Base-by-base conservation (phyloP, 1,284 basidiomycete species). In the Microbotryum intermedium region DNA sequence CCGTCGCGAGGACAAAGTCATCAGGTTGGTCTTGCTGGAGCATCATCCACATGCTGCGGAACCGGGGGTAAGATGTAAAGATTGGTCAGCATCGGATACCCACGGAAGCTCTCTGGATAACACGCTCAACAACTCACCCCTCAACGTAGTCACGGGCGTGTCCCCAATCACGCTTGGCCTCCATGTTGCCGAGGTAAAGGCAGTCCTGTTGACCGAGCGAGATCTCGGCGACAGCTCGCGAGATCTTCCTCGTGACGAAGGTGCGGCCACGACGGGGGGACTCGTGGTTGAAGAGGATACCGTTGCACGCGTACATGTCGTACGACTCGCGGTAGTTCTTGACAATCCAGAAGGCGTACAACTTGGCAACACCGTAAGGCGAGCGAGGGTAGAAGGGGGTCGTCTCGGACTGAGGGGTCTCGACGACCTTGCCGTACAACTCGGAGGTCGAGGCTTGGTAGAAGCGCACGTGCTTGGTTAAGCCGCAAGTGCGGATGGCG, bases 21-120 rank as follows among this genome's bases (percentile, higher is more conserved):
- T 89, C 83, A 1, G 90, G 79, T 28, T 69, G 68, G 9, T 83
- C 79, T 74, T 92, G 90, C 75, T 94, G 90, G 30, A 94, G 82
- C 83, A 94, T 91, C 70, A 82, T 80, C 90, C 90, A 94, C 91
- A 94, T 93, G 49, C 90, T 90, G 76, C 92, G 90, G 13, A 90
- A 25, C n/a, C 4, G n/a, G 13, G n/a, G 23, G 13, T 9, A 39
- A 9, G 11, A 28, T 5, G 20, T 43, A 13, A 4, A 34, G 11
- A 23, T 5, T 39, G 1, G 34, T 39, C 34, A 39, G 34, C 18
- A 16, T 39, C 11, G 18, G 18, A 16, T 39, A 39, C 34, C 3
- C 34, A 6, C 5, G 34, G 3, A 39, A 16, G 16, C 13, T 39
- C 34, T 39, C 34, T 2, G 34, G 10, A 50, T 8, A n/a, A 20